Conservation (phyloP, 352 stramenopile genomes). For the Globisporangium solare region DNA sequence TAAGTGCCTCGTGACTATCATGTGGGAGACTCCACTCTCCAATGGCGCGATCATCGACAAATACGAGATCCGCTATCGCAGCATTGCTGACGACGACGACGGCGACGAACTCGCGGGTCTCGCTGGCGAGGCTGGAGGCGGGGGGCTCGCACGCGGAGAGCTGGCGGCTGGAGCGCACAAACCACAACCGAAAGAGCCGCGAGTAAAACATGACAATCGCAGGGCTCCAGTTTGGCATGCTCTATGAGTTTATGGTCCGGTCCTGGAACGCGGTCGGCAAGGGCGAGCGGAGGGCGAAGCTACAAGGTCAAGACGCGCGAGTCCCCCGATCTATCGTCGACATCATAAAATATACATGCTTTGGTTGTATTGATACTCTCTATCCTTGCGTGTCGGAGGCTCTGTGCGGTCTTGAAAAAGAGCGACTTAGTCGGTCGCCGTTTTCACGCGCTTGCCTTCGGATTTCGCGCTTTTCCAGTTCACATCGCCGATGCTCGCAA, state of each 20-base stretch:
- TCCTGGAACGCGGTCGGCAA: constrained; percentile 56
- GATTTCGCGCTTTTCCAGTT: constrained; percentile 10
- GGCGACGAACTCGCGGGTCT: constrained; percentile 13
- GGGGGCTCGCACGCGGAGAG: constrained; percentile 8
- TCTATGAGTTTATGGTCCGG: constrained; percentile 59
- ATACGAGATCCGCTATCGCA: constrained; percentile 60
- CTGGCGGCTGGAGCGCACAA: constrained; percentile 36
- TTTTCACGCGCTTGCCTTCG: constrained; percentile 24
- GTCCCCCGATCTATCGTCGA: constrained; percentile 24
- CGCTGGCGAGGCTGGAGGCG: neutral
- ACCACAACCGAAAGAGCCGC: constrained; percentile 37
- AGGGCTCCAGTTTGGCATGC: constrained; percentile 50
- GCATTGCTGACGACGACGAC: constrained; percentile 28
- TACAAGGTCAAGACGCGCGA: constrained; percentile 33
- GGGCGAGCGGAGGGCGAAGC: constrained; percentile 44
- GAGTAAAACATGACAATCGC: constrained; percentile 36
- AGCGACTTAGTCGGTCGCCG: constrained; percentile 26
- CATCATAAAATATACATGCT: neutral
- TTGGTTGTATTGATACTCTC: neutral
- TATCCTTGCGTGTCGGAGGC: too few relatives aligned
- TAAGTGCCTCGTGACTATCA: constrained; percentile 44
- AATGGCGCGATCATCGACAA: constrained; percentile 70
- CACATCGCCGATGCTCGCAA: constrained; percentile 30
- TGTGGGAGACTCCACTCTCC: constrained; percentile 56
- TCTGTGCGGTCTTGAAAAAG: too few relatives aligned